Percentiles rank a stretch among this genome's conserved stretches.
Evolutionary conservation across 1,139 yeast genomes (phyloP).

Genomic region (Suhomyces maxii): DNA sequence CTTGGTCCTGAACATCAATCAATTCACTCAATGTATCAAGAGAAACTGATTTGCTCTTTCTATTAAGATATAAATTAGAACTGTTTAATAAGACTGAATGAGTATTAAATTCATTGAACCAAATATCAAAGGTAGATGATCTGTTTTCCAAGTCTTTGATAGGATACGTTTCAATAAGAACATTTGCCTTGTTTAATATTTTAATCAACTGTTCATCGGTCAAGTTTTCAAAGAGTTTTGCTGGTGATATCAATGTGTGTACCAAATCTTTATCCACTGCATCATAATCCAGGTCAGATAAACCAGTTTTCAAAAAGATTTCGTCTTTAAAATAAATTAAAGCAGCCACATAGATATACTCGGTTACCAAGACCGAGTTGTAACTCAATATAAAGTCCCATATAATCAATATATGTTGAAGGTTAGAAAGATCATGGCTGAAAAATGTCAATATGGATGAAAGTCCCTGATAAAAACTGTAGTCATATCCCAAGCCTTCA

Average conservation of each 20-base stretch:
- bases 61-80: constrained; percentile 10
- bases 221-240: constrained; percentile 28
- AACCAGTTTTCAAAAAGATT: constrained; percentile 31
- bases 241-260: constrained; percentile 43
- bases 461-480: constrained; percentile 58
- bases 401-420: constrained; percentile 51
- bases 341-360: constrained; percentile 61
- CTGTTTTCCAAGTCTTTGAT: constrained; percentile 24
- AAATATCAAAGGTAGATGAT: constrained; percentile 28
- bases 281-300: constrained; percentile 14
- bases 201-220: constrained; percentile 34
- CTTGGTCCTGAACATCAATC: constrained; percentile 29
- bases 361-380: constrained; percentile 39
- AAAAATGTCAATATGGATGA: constrained; percentile 77
- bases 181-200: constrained; percentile 37
- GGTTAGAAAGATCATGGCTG: constrained; percentile 65
- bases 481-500: constrained; percentile 37
- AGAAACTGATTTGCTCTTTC: neutral
- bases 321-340: constrained; percentile 41
- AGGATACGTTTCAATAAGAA: constrained; percentile 31
- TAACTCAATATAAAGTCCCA: constrained; percentile 65
- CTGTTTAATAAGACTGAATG: constrained; percentile 22
- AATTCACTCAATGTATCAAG: constrained; percentile 5
- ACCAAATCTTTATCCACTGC: constrained; percentile 43
- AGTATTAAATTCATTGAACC: constrained; percentile 35